Conservation (phyloP, 1,139 yeast genomes). For the Diutina neorugosa region DNA sequence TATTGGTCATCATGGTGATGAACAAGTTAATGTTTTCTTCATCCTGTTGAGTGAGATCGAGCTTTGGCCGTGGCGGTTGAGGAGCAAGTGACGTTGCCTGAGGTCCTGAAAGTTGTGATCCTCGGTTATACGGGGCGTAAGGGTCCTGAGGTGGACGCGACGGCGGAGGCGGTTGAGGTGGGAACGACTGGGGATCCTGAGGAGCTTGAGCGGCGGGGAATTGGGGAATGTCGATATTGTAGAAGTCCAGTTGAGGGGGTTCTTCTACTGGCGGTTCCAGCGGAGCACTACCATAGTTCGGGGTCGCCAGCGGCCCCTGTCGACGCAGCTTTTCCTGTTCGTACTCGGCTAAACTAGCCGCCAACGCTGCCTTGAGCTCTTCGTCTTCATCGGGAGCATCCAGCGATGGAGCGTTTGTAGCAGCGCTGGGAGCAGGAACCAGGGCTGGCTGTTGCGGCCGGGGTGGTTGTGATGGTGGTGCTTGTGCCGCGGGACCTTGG, state of each 20-base stretch:
- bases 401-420: neutral
- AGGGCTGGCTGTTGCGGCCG: slow-evolving; percentile 7
- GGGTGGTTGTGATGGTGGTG: slow-evolving; percentile 9
- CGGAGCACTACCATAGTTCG: slow-evolving; percentile 1
- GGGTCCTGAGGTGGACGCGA: neutral
- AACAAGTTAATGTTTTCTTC: slow-evolving; percentile 61
- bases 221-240: slow-evolving; percentile 1
- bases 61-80: neutral
- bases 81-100: neutral
- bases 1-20: slow-evolving; percentile 48
- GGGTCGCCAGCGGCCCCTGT: slow-evolving; percentile 6
- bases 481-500: slow-evolving; percentile 12
- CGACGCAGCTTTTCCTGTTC: slow-evolving; percentile 7
- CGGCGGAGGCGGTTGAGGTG: neutral
- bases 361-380: slow-evolving; percentile 88
- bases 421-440: slow-evolving; percentile 4
- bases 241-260: neutral
- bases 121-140: neutral
- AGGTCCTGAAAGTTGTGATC: neutral
- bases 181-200: neutral
- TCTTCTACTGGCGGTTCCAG: slow-evolving; percentile 8
- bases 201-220: neutral
- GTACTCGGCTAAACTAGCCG: slow-evolving; percentile 72
- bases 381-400: slow-evolving; percentile 43
- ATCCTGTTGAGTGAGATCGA: slow-evolving; percentile 43